Conservation (phyloP, 2,329 filamentous ascomycete species). For the Phoma sp. region DNA sequence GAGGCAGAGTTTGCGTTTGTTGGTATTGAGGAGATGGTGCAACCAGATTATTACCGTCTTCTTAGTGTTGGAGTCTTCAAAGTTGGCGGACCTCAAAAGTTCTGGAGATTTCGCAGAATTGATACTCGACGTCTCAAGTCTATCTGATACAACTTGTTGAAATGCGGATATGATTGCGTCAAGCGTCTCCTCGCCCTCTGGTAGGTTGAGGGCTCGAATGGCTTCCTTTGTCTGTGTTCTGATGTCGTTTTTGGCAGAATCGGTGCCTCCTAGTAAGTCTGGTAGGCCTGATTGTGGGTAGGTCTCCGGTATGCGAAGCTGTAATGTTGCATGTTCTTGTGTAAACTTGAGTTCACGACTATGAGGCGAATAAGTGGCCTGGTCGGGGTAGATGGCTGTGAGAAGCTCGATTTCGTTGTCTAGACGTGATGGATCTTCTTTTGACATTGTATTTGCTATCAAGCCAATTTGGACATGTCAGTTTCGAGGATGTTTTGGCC, state of each 20-base stretch:
- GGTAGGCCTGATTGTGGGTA: conserved; percentile 50
- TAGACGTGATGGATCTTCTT: conserved; percentile 31
- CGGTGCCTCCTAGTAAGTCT: conserved; percentile 49
- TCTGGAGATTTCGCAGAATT: neutral
- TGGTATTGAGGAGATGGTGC: conserved; percentile 56
- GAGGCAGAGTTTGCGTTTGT: conserved; percentile 56
- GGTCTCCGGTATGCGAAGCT: conserved; percentile 49
- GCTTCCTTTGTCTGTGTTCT: conserved; percentile 41
- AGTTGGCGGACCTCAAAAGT: conserved; percentile 18
- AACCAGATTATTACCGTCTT: conserved; percentile 55
- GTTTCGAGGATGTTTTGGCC: conserved; percentile 9
- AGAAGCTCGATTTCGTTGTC: conserved; percentile 52
- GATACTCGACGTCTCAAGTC: neutral
- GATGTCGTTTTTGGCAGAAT: conserved; percentile 47
- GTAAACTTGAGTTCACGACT: conserved; percentile 51
- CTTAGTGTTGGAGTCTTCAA: conserved; percentile 9
- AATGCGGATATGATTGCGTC: conserved; percentile 53
- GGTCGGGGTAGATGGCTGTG: conserved; percentile 55
- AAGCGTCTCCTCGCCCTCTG: conserved; percentile 53
- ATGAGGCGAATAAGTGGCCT: conserved; percentile 44
- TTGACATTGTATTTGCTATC: neutral
- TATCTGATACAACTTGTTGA: conserved; percentile 34
- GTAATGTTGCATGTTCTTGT: conserved; percentile 34
- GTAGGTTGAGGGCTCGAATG: conserved; percentile 32
- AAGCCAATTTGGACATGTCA: neutral